These are phyloP conservation scores for Spizellomyces punctatus DNA, from an alignment of 192 early-diverging fungal genomes.

Conservation along the genomic window DNA sequence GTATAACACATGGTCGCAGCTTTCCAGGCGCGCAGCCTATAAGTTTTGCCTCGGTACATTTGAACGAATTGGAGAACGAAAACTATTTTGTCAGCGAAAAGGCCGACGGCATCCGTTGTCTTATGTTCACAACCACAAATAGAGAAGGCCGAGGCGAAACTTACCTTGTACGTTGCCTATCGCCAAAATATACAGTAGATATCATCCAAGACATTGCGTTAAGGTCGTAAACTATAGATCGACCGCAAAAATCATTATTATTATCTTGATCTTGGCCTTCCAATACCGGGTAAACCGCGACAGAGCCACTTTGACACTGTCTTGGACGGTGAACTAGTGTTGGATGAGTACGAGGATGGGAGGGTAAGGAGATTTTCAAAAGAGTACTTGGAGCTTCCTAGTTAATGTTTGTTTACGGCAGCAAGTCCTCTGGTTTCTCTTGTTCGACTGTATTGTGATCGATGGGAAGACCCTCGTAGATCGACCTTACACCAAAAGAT, in stretches of 20 bases:
- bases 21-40: slow-evolving; percentile 65
- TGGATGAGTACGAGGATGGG: slow-evolving; percentile 69
- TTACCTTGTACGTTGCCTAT: slow-evolving; percentile 31
- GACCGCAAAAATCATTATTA: slow-evolving; percentile 90
- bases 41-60: slow-evolving; percentile 44
- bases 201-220: neutral
- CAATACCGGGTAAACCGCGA: slow-evolving; percentile 38
- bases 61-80: slow-evolving; percentile 51
- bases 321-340: slow-evolving; percentile 90
- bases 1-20: slow-evolving; percentile 1
- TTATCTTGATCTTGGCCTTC: slow-evolving; percentile 56
- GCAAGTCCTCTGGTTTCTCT: slow-evolving; percentile 44
- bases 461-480: slow-evolving; percentile 58
- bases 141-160: slow-evolving; percentile 29
- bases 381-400: neutral
- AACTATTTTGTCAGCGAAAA: slow-evolving; percentile 65
- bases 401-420: neutral
- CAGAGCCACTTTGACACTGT: slow-evolving; percentile 71
- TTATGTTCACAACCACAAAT: slow-evolving; percentile 42
- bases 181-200: neutral
- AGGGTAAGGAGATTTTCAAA: slow-evolving; percentile 21
- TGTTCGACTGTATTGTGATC: slow-evolving; percentile 73
- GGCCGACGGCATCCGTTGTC: slow-evolving; percentile 59
- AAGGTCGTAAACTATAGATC: slow-evolving; percentile 42
- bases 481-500: slow-evolving; percentile 61